Conservation (phyloP, 2,329 filamentous ascomycete genomes). For the Fusarium sp. region DNA sequence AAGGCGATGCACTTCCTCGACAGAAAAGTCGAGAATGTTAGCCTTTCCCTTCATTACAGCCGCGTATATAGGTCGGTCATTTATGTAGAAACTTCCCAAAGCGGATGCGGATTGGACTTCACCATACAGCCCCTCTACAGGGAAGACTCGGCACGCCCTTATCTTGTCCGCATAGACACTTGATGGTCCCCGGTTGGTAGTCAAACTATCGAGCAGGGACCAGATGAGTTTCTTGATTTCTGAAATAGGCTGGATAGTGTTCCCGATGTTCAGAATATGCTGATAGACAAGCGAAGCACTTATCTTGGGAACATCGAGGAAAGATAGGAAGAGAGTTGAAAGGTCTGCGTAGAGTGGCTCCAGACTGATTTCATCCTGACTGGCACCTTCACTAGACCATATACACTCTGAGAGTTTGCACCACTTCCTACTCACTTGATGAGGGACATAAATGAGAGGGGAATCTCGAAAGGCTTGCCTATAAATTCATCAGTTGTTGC, state of each 20-base stretch:
- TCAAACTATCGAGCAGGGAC: not conserved
- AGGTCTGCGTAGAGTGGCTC: not conserved
- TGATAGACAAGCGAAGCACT: not conserved
- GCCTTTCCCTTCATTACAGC: not conserved
- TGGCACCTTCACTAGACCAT: not conserved
- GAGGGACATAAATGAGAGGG: not conserved
- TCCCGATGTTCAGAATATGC: not conserved
- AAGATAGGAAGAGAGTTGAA: not conserved
- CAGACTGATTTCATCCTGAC: not conserved
- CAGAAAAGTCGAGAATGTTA: not conserved
- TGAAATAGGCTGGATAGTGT: not conserved
- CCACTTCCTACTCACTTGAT: not conserved
- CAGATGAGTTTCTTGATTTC: not conserved
- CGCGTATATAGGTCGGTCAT: not conserved
- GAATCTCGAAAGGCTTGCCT: not conserved
- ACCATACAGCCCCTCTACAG: not conserved
- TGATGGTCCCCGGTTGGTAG: not conserved
- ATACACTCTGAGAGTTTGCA: not conserved
- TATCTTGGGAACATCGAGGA: not conserved
- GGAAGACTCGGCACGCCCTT: not conserved
- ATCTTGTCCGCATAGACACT: not conserved
- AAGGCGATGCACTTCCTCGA: not conserved
- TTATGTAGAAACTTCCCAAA: not conserved
- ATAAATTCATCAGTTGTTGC: fast-evolving
- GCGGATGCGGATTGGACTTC: not conserved